phyloP scores from a whole-genome alignment of 75 land plant genomes.

The Pseudotsuga menziesii region DNA sequence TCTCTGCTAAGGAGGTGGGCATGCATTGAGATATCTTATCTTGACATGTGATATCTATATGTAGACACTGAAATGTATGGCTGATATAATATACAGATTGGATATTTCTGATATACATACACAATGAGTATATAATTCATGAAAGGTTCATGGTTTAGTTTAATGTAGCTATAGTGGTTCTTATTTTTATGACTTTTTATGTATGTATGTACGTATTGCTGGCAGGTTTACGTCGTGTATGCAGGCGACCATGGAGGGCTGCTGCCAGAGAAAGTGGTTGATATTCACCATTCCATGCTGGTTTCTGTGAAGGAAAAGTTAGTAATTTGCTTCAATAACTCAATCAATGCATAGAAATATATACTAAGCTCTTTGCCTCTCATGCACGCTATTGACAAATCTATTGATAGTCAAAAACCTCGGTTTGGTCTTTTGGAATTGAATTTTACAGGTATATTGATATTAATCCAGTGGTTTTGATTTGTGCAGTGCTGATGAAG shows the following conservation, averaged over 20 bases:
- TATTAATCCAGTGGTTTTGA: background rate
- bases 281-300: slow-evolving; percentile 40
- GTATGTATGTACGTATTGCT: background rate
- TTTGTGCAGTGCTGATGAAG: slow-evolving; percentile 47
- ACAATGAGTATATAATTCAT: background rate
- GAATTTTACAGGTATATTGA: background rate
- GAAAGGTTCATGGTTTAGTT: background rate
- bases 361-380: too few species aligned
- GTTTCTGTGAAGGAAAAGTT: slow-evolving; percentile 39
- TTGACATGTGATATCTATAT: background rate
- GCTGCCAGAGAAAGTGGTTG: slow-evolving; percentile 30
- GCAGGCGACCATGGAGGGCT: slow-evolving; percentile 38
- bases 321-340: background rate
- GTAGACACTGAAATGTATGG: background rate
- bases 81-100: background rate
- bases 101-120: background rate
- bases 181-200: background rate
- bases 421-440: too few species aligned
- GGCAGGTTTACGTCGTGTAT: slow-evolving; percentile 52
- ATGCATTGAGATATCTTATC: background rate
- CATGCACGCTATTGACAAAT: too few species aligned
- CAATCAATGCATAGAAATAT: too few species aligned
- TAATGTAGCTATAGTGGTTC: background rate
- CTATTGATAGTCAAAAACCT: too few species aligned
- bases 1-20: slow-evolving; percentile 10